These are phyloP conservation scores for Heliamphora exappendiculata DNA, from an alignment of 148 eudicot species.

Conservation along the genomic window DNA sequence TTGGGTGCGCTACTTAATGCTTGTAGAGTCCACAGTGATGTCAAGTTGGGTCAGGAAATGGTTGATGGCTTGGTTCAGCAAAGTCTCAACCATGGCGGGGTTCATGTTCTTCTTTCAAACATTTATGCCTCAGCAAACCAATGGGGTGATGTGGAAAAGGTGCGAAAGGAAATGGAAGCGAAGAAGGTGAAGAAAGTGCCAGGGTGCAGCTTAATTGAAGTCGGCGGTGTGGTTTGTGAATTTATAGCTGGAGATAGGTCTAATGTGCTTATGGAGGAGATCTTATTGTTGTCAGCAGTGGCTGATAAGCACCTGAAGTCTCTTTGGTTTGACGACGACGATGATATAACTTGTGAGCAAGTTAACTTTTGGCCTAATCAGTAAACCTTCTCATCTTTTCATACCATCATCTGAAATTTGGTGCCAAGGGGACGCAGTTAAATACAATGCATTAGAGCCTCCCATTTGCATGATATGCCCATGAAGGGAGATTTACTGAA, in stretches of 20 bases:
- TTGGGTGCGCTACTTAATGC: slow-evolving; percentile 60
- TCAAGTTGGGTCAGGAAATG: slow-evolving; percentile 39
- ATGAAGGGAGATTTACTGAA: neutral
- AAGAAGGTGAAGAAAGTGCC: slow-evolving; percentile 49
- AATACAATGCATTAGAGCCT: neutral
- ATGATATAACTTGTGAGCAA: neutral
- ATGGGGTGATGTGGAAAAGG: slow-evolving; percentile 51
- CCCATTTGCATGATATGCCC: neutral
- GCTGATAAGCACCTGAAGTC: slow-evolving; percentile 41
- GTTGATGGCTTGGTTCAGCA: slow-evolving; percentile 27
- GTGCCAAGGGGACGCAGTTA: too few species aligned
- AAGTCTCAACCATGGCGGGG: slow-evolving; percentile 41
- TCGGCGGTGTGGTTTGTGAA: slow-evolving; percentile 44
- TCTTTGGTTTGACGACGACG: slow-evolving; percentile 26
- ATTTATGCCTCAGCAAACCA: slow-evolving; percentile 50
- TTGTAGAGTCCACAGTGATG: slow-evolving; percentile 45
- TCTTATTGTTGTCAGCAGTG: slow-evolving; percentile 19
- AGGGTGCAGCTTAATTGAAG: slow-evolving; percentile 60
- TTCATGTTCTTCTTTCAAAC: slow-evolving; percentile 53
- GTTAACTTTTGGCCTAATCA: slow-evolving; percentile 3
- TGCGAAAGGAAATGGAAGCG: slow-evolving; percentile 45
- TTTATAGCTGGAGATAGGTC: slow-evolving; percentile 46
- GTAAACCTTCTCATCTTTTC: too few species aligned
- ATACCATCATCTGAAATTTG: neutral
- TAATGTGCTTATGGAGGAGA: slow-evolving; percentile 26